phyloP scores from a whole-genome alignment of 176 grass and related monocot genomes.

The Carex pumila region DNA sequence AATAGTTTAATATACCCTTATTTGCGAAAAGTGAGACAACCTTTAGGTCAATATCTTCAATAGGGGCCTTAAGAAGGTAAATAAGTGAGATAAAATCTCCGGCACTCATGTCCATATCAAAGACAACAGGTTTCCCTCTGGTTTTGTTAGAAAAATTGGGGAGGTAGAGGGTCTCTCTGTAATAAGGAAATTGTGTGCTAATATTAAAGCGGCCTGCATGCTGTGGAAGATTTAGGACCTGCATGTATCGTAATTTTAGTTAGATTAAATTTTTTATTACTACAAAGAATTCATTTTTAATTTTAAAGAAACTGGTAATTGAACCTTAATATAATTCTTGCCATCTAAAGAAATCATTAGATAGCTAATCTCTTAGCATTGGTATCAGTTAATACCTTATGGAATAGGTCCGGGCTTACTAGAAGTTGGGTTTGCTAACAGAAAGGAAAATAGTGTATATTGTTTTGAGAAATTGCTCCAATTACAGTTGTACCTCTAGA shows the following conservation, averaged over 20 bases:
- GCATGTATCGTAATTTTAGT: slow-evolving; percentile 15
- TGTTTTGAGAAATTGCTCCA: background rate
- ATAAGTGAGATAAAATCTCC: slow-evolving; percentile 84
- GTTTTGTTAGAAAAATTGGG: slow-evolving; percentile 22
- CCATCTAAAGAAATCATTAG: background rate
- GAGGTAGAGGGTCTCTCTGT: slow-evolving; percentile 48
- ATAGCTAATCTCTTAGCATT: background rate
- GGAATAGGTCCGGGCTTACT: background rate
- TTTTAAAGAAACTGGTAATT: background rate
- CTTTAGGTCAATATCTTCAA: slow-evolving; percentile 64
- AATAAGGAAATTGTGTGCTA: slow-evolving; percentile 60
- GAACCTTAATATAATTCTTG: background rate
- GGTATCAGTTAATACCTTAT: background rate
- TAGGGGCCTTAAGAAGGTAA: slow-evolving; percentile 78
- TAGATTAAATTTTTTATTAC: background rate
- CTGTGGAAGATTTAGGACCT: slow-evolving; percentile 44
- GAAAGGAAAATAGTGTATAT: background rate
- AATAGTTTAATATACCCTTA: background rate
- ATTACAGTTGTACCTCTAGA: slow-evolving; percentile 38
- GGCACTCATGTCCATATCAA: slow-evolving; percentile 90
- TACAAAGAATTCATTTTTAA: background rate
- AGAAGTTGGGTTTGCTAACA: background rate
- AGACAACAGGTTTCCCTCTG: slow-evolving; percentile 43
- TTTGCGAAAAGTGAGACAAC: slow-evolving; percentile 27
- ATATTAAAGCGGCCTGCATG: slow-evolving; percentile 58